These are phyloP conservation scores for Aquilaria agallochum DNA, from an alignment of 441 rosid genomes.

Conservation along the genomic window DNA sequence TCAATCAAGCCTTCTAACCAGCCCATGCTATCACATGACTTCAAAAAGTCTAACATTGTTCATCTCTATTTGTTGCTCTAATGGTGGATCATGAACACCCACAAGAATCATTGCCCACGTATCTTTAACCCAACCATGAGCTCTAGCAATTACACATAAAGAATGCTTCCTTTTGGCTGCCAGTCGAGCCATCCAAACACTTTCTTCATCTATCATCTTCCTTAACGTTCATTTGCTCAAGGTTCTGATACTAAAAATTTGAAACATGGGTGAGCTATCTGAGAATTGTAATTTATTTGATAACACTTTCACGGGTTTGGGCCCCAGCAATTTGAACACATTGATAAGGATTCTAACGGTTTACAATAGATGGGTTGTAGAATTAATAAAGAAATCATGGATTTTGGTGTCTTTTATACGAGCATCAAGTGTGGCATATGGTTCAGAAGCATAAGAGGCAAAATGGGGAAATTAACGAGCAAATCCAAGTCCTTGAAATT, in stretches of 20 bases:
- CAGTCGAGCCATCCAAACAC: slow-evolving; percentile 34
- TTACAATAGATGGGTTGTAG: neutral
- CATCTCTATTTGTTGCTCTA: too few relatives aligned
- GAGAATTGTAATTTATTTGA: slow-evolving; percentile 26
- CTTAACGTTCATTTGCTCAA: neutral
- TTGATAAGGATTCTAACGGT: slow-evolving; percentile 30
- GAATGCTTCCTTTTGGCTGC: slow-evolving; percentile 24
- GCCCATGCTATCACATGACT: too few relatives aligned
- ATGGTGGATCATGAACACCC: too few relatives aligned
- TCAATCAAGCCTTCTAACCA: too few relatives aligned
- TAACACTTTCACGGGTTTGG: slow-evolving; percentile 14
- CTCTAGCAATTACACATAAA: too few relatives aligned
- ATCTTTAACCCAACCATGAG: too few relatives aligned
- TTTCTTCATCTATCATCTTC: neutral
- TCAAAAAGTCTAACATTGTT: too few relatives aligned
- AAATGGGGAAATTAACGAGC: slow-evolving; percentile 17
- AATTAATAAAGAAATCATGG: too few relatives aligned
- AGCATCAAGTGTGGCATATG: slow-evolving; percentile 2
- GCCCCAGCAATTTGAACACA: slow-evolving; percentile 20
- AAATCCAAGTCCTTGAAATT: slow-evolving; percentile 9
- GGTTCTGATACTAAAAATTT: slow-evolving; percentile 7
- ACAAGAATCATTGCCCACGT: too few relatives aligned
- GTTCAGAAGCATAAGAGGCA: slow-evolving; percentile 8
- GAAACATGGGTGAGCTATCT: slow-evolving; percentile 15
- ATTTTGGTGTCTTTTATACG: too few relatives aligned